Evolutionary conservation across 1,284 basidiomycete species (phyloP).

Genomic region (Mycosarcoma mackinlayi): DNA sequence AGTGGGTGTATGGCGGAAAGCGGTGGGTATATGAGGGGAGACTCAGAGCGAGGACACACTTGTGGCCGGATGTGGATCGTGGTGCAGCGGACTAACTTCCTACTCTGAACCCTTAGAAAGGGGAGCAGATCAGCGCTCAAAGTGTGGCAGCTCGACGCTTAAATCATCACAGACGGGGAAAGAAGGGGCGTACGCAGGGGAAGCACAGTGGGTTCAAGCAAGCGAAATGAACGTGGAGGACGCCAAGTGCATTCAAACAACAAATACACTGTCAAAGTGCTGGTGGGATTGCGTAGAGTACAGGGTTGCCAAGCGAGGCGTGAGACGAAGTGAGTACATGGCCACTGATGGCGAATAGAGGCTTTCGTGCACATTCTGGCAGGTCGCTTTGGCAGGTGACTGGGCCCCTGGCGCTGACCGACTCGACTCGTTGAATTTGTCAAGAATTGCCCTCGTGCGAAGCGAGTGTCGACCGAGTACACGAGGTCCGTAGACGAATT

Average conservation of each 20-base stretch:
- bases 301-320: slow-evolving; percentile 8
- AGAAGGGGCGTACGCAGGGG: not conserved
- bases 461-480: not conserved
- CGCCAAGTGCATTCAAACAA: not conserved
- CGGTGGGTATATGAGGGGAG: slow-evolving; percentile 14
- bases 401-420: too few relatives aligned
- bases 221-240: not conserved
- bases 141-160: slow-evolving; percentile 28
- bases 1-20: too few relatives aligned
- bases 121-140: slow-evolving; percentile 9
- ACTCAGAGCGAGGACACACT: too few relatives aligned
- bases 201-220: too few relatives aligned
- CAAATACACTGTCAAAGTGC: slow-evolving; percentile 20
- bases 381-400: too few relatives aligned
- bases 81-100: slow-evolving; percentile 9
- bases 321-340: slow-evolving; percentile 37
- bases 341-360: slow-evolving; percentile 25
- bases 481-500: too few relatives aligned
- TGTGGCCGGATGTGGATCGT: slow-evolving; percentile 15
- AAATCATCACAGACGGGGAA: slow-evolving; percentile 14
- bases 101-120: slow-evolving; percentile 8
- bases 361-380: slow-evolving; percentile 22
- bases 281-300: slow-evolving; percentile 1
- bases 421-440: too few relatives aligned
- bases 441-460: slow-evolving; percentile 12